Base-by-base conservation (phyloP, 495 filamentous ascomycete species). In the Parathielavia hyrcaniae region DNA sequence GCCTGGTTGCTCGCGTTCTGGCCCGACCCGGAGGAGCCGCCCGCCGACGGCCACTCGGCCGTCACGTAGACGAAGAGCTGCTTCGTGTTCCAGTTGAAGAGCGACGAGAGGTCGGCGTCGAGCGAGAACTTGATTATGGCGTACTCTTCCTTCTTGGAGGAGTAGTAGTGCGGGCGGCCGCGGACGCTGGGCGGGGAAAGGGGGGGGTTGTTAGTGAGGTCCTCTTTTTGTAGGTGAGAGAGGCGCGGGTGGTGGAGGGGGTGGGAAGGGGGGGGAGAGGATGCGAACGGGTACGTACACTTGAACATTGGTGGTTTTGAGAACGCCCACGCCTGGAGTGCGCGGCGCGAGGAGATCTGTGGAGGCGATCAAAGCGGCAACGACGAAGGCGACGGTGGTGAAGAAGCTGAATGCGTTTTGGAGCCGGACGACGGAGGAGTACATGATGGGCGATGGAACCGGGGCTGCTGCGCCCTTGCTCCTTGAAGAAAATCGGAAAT, bases 61-160 rank as follows among this genome's bases (percentile, higher is more conserved):
- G 88, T 88, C 48, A 98, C 83, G 80, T 93, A 98, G 71, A 95
- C 83, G 75, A 97, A 99, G 64, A 97, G 73, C 73, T 97, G 90
- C 73, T 99, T 99, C n/a, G 93, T 99, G 77, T 99, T 99, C 95
- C 95, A 99, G 73, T 87, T 95, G 84, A 96, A 97, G 66, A 99
- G 86, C 30, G 87, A 85, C 55, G 84, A 83, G 51, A 98, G 81
- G 74, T 98, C 92, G 39, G 77, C 75, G 61, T 96, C 86, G 20
- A 97, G 83, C 64, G 92, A 88, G 79, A 98, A 97, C 64, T 85
- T 87, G 70, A 98, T 86, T 65, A 92, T 82, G 60, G 91, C 92
- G 70, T 96, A 95, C 74, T 98, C 92, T 71, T 96, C 91, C 65
- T 86, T 88, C 72, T 92, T 95, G 34, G 81, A 77, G 54, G 86